Base-by-base conservation (phyloP, 371 early-diverging fungal genomes). In the Apophysomyces ossiformis region DNA sequence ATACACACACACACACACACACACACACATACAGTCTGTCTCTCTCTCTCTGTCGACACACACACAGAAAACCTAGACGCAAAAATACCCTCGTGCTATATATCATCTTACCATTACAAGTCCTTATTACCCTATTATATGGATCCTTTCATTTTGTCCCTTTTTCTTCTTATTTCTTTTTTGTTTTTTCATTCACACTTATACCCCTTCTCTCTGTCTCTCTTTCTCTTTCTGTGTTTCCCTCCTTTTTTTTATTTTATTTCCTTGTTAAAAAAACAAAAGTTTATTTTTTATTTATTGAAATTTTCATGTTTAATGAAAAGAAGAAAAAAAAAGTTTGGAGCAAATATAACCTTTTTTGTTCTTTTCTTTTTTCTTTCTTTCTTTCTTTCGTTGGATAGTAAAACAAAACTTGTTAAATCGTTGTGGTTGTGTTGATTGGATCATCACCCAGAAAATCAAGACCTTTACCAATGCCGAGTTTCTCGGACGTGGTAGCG, bases 381-480 rank as follows among this genome's bases (percentile, higher is more conserved):
- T 26, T 26, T 26, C n/a, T 26, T 26, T 26, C 2, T 26, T 26
- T 26, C 32, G 32, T 26, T 26, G 32, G 32, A 26, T 26, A 26
- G 32, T 26, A 26, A 26, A 26, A 26, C 32, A 26, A 26, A 26
- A 26, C 32, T 26, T 26, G 32, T 13, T 41, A 41, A 41, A 13
- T 41, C 2, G 11, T 21, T 9, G 9, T 50, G 54, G 21, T 32
- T 21, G 21, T 18, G 26, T 50, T 50, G n/a, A 26, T 8, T 50
- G 54, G 21, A 21, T 50, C 54, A 16, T 68, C 68, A 43, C 64
- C 66, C n/a, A 71, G 58, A 37, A 69, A 64, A 50, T 71, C 71
- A 37, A 72, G 64, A 11, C 56, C 66, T n/a, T 64, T 66, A 21
- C 69, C 69, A 58, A 69, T 64, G 43, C 66, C 69, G 16, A 72